These are phyloP conservation scores for Cantharellus anzutake DNA, from an alignment of 768 basidiomycete species.

Conservation along the genomic window DNA sequence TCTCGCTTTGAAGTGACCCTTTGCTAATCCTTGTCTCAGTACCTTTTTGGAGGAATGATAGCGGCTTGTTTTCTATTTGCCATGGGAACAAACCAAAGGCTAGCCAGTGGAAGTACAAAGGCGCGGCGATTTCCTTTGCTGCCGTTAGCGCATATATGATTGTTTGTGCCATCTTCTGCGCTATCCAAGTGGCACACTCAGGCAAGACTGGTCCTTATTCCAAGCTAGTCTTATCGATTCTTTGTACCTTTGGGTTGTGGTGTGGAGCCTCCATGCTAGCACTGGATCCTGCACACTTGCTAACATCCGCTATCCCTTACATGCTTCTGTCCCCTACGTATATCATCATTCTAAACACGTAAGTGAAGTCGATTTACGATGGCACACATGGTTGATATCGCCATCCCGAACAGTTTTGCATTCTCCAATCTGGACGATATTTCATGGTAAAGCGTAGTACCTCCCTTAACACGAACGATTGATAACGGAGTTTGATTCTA, in stretches of 20 bases:
- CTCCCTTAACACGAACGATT: too few species aligned
- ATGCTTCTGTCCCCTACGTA: constrained; percentile 70
- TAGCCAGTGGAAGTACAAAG: constrained; percentile 77
- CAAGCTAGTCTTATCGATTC: constrained; percentile 63
- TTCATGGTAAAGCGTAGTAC: not conserved
- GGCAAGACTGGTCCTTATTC: constrained; percentile 39
- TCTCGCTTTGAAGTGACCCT: not conserved
- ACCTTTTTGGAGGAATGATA: constrained; percentile 64
- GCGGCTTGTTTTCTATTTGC: constrained; percentile 85
- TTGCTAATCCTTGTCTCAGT: constrained; percentile 24
- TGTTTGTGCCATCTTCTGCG: constrained; percentile 63
- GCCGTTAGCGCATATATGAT: constrained; percentile 71
- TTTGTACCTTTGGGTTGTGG: constrained; percentile 79
- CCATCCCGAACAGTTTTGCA: constrained; percentile 37
- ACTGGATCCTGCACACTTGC: constrained; percentile 90
- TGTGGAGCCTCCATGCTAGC: constrained; percentile 60
- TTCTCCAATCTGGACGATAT: constrained; percentile 79
- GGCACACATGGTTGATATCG: constrained; percentile 13
- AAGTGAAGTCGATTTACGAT: constrained; percentile 12
- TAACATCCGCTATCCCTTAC: constrained; percentile 83
- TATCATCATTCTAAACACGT: constrained; percentile 64
- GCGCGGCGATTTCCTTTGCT: constrained; percentile 53
- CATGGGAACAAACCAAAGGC: constrained; percentile 85
- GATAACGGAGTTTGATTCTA: constrained; percentile 13
- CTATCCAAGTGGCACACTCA: constrained; percentile 43